Conservation (phyloP, 2,329 filamentous ascomycete species). For the Kalaharituber pfeilii region DNA sequence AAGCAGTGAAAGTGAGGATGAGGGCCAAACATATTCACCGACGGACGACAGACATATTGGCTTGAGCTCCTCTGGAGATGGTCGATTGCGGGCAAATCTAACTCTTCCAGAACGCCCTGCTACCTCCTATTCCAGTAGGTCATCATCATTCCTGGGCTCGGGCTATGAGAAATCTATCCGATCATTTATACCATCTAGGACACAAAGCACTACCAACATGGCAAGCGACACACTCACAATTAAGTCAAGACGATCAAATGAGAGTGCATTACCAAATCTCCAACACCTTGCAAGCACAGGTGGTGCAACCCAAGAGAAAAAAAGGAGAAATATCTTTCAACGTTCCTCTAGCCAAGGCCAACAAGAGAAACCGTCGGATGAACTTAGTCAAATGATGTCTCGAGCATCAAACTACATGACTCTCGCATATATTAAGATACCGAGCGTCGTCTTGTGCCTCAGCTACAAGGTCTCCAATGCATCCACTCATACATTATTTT, state of each 20-base stretch:
- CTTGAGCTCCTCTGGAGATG: not conserved
- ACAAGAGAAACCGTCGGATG: conserved; percentile 54
- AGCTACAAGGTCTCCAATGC: conserved; percentile 31
- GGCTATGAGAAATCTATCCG: not conserved
- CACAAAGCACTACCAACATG: conserved; percentile 4
- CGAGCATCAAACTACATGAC: conserved; percentile 97
- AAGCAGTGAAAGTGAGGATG: conserved; percentile 24
- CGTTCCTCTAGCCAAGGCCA: conserved; percentile 33
- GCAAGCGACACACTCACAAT: conserved; percentile 5
- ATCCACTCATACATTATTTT: not conserved
- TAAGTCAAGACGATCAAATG: conserved; percentile 13
- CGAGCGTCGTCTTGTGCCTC: conserved; percentile 83
- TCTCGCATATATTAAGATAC: conserved; percentile 83
- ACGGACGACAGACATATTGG: not conserved
- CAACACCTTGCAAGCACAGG: conserved; percentile 5
- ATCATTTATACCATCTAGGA: conserved; percentile 26
- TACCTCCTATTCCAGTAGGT: not conserved
- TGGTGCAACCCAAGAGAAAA: conserved; percentile 9
- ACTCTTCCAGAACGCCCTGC: not conserved
- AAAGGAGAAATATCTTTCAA: conserved; percentile 27
- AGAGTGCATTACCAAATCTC: not conserved
- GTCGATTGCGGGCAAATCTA: not conserved
- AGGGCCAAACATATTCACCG: not conserved
- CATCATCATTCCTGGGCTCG: not conserved
- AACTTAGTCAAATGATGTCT: conserved; percentile 89